These are phyloP conservation scores for Zymoseptoria ardabiliae DNA, from an alignment of 2,329 filamentous ascomycete genomes.

Conservation along the genomic window DNA sequence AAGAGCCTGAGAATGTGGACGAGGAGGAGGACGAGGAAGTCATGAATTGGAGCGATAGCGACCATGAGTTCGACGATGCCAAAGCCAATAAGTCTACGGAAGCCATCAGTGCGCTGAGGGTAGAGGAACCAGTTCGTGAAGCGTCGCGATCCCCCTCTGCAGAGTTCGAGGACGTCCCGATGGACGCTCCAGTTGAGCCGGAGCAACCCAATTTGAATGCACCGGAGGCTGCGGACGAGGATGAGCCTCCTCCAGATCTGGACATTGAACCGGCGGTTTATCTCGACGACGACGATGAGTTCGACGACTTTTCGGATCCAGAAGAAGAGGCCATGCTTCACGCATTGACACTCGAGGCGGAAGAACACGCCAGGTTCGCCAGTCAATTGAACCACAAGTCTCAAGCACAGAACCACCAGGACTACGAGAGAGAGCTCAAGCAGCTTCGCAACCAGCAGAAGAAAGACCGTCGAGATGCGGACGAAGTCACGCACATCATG, in stretches of 20 bases:
- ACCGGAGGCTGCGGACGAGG: conserved; percentile 9
- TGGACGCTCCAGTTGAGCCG: conserved; percentile 20
- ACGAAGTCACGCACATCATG: conserved; percentile 96
- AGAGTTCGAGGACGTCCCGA: conserved; percentile 40
- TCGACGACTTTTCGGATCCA: conserved; percentile 61
- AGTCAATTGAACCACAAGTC: conserved; percentile 75
- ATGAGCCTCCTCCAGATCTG: conserved; percentile 23
- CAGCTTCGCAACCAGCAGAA: conserved; percentile 89
- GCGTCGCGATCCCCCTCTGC: conserved; percentile 9
- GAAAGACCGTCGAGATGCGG: conserved; percentile 89
- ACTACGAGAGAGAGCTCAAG: conserved; percentile 82
- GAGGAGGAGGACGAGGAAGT: conserved; percentile 26
- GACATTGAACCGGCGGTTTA: conserved; percentile 3
- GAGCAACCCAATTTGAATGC: conserved; percentile 15
- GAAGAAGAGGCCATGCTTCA: conserved; percentile 86
- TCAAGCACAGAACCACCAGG: conserved; percentile 59
- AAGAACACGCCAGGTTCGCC: conserved; percentile 90
- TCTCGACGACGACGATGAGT: conserved; percentile 25
- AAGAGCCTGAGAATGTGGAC: background rate
- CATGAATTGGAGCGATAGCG: conserved; percentile 27
- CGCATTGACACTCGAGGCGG: conserved; percentile 80
- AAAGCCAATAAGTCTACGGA: background rate
- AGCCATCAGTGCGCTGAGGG: background rate
- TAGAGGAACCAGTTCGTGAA: background rate
- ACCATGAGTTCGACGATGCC: background rate